Evolutionary conservation across 2,329 filamentous ascomycete genomes (phyloP).

Genomic region (Truncatella angustata): DNA sequence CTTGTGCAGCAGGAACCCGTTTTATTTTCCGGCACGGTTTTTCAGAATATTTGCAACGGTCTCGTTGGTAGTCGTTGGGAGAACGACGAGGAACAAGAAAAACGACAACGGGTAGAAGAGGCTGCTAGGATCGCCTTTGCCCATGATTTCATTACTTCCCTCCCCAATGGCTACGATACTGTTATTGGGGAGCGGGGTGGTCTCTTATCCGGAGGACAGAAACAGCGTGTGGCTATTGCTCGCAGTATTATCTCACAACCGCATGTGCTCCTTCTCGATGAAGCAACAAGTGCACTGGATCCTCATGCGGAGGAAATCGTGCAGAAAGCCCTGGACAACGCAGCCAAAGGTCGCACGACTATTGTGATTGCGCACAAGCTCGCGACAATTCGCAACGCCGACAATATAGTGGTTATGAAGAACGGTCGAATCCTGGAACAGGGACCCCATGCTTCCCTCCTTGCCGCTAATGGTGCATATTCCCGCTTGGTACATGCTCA

Average conservation of each 20-base stretch:
- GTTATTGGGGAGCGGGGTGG: conserved; percentile 64
- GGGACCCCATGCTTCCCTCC: not conserved
- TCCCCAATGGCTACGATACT: conserved; percentile 65
- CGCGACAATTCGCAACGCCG: not conserved
- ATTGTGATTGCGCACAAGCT: conserved; percentile 8
- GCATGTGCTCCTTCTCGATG: conserved; percentile 64
- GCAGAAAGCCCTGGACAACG: conserved; percentile 53
- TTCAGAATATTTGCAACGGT: conserved; percentile 57
- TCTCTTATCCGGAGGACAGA: conserved; percentile 65
- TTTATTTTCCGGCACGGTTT: conserved; percentile 62
- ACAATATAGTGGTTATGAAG: conserved; percentile 7
- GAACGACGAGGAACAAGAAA: conserved; percentile 44
- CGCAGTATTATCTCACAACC: conserved; percentile 63
- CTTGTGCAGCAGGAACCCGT: conserved; percentile 66
- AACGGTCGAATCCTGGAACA: not conserved
- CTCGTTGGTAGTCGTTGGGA: conserved; percentile 50
- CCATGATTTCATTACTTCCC: conserved; percentile 60
- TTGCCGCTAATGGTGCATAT: conserved; percentile 40
- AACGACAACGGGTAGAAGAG: conserved; percentile 54
- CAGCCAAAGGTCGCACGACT: conserved; percentile 22
- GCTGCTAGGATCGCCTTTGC: conserved; percentile 65
- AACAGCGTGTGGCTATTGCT: conserved; percentile 65
- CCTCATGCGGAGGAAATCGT: conserved; percentile 47
- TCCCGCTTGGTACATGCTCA: conserved; percentile 66
- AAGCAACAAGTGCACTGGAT: conserved; percentile 60